These are phyloP conservation scores for Diversispora epigaea DNA, from an alignment of 192 early-diverging fungal species.

Conservation along the genomic window DNA sequence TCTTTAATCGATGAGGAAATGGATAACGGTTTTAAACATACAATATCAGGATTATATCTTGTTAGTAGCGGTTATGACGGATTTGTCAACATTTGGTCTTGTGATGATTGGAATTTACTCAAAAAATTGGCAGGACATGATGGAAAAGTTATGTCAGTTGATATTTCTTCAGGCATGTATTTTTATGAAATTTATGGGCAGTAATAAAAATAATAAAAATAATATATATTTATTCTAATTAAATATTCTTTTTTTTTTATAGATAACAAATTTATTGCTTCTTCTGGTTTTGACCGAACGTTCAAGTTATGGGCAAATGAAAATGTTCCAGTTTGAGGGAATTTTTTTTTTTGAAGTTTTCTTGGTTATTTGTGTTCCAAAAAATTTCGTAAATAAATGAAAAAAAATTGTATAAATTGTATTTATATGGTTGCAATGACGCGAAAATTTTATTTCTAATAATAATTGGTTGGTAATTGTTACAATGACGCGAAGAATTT, in stretches of 20 bases:
- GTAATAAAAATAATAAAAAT: background rate
- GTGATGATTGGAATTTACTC: constrained; percentile 90
- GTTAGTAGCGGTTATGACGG: constrained; percentile 86
- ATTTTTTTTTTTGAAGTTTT: background rate
- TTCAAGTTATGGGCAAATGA: constrained; percentile 71
- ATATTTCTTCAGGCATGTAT: constrained; percentile 62
- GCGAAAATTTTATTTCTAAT: too few species aligned
- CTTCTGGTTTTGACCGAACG: constrained; percentile 87
- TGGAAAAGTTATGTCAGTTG: constrained; percentile 86
- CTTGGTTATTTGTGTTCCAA: too few species aligned
- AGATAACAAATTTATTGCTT: constrained; percentile 84
- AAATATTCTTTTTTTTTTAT: constrained; percentile 11
- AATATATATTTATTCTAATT: background rate
- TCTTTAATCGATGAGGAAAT: constrained; percentile 39
- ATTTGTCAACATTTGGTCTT: constrained; percentile 88
- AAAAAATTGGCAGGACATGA: constrained; percentile 86
- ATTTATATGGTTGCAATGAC: too few species aligned
- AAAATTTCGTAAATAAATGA: too few species aligned
- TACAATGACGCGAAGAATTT: too few species aligned
- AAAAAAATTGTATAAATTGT: too few species aligned
- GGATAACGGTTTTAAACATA: constrained; percentile 29
- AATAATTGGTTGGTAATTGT: too few species aligned
- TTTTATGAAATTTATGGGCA: constrained; percentile 10
- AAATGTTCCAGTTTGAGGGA: constrained; percentile 1
- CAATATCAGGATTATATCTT: constrained; percentile 72